phyloP scores from a whole-genome alignment of 75 land plant species.

The Sequoiadendron giganteum region DNA sequence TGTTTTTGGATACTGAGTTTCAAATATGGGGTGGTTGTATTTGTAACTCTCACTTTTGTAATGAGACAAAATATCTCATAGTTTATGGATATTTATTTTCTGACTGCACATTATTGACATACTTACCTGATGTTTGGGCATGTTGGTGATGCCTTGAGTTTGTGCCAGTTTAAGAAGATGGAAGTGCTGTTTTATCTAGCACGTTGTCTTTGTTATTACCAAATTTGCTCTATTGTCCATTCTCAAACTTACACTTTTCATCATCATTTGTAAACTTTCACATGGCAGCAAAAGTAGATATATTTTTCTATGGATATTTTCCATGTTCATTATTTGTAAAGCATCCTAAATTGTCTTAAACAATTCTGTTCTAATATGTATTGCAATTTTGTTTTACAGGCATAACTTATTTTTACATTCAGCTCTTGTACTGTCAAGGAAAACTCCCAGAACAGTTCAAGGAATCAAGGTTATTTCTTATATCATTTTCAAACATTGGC shows the following conservation, averaged over 20 bases:
- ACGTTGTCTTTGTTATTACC: neutral
- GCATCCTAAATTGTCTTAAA: neutral
- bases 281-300: neutral
- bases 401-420: conserved; percentile 52
- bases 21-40: neutral
- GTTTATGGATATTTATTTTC: neutral
- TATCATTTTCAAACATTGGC: neutral
- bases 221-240: neutral
- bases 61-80: too few relatives aligned
- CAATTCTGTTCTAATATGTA: neutral
- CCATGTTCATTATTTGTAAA: neutral
- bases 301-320: neutral
- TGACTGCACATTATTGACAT: neutral
- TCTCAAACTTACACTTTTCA: neutral
- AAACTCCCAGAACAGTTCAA: conserved; percentile 34
- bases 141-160: neutral
- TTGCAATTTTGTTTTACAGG: conserved; percentile 13
- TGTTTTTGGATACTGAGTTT: neutral
- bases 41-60: neutral
- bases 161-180: neutral
- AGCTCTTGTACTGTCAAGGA: conserved; percentile 43
- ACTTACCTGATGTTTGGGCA: neutral
- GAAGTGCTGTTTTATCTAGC: neutral
- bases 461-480: conserved; percentile 25
- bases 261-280: neutral